Evolutionary conservation across 257 asterid species (phyloP), one percentile per base, ranked within the genome.

Genomic region (Primulina eburnea): DNA sequence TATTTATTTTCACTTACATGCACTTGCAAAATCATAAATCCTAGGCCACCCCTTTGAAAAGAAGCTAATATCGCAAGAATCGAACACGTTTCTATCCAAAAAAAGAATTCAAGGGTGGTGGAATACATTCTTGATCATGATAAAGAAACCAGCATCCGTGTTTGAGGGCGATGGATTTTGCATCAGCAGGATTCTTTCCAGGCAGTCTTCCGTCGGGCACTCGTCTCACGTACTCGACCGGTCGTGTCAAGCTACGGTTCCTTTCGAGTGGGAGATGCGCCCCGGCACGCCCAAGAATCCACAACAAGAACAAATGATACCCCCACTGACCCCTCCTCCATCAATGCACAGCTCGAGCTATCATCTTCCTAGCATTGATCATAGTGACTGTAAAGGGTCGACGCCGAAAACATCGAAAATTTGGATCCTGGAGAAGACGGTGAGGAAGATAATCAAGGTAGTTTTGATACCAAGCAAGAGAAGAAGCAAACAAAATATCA

Each of bases 311-410:
- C 83, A 79, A 0, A 70, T 32, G 6, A 53, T 88, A 28, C 88
- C 84, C 3, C 95, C 95, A 7, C 79, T 85, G 4, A 77, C 91
- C 71, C 97, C 95, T 29, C 83, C 96, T 5, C 95, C 96, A 3
- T 64, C 77, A 67, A 76, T 86, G 70, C 91, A 80, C 66, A 80
- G 83, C 76, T 26, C 82, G 29, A 81, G 83, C 38, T 75, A 87
- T 0, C 85, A 90, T 17, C 73, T 72, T 60, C 92, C 93, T 16
- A 81, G 74, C 38, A 24, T 83, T 17, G 82, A 82, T 71, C 70
- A 71, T 20, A 55, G 59, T 17, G 73, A 33, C 0, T 80, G 71
- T 37, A 47, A 61, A 18, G 75, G 52, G 8, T 7, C 71, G 26
- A 4, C 64, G 3, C 24, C 40, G 7, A 64, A 77, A 29, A 50